A percentile compares a stretch with the other conserved stretches of the same genome.
phyloP scores from a whole-genome alignment of 208 protist species.

The Trypanosoma vivax region DNA sequence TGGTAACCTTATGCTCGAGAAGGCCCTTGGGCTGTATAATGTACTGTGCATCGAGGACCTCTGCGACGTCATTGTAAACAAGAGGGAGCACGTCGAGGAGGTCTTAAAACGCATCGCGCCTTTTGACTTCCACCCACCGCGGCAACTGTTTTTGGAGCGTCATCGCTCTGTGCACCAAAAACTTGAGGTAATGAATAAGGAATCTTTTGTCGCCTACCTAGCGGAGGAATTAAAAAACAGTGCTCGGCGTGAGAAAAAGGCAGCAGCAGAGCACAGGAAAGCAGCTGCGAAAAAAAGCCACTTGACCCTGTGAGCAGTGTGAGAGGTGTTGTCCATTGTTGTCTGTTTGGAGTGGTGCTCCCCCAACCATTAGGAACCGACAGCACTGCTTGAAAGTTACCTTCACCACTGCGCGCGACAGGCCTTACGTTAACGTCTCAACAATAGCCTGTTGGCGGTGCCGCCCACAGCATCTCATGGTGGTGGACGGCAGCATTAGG shows the following conservation, averaged over 20 bases:
- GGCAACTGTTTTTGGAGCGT: conserved; percentile 82
- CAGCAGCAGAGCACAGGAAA: conserved; percentile 8
- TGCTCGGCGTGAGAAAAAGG: conserved; percentile 32
- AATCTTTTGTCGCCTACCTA: conserved; percentile 83
- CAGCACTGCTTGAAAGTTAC: no score
- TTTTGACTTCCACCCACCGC: conserved; percentile 87
- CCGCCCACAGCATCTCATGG: no score
- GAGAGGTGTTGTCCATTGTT: background rate
- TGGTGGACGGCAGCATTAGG: no score
- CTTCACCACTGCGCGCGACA: no score
- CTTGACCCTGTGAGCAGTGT: background rate
- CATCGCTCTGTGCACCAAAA: conserved; percentile 80
- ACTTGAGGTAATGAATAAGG: conserved; percentile 73
- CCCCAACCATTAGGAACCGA: no score
- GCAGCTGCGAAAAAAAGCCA: conserved; percentile 9
- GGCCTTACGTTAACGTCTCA: no score
- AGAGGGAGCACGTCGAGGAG: conserved; percentile 57
- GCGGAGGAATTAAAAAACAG: conserved; percentile 55
- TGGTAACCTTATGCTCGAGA: conserved; percentile 83
- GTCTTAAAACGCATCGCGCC: conserved; percentile 68
- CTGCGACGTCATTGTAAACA: conserved; percentile 59
- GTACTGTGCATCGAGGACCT: conserved; percentile 88
- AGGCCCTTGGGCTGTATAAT: conserved; percentile 77
- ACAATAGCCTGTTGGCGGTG: no score
- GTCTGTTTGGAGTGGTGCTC: conserved; percentile 3